Evolutionary conservation across 2,329 filamentous ascomycete species (phyloP), one percentile per base, ranked within the genome.

Genomic region (Colletotrichum ledebouriae): DNA sequence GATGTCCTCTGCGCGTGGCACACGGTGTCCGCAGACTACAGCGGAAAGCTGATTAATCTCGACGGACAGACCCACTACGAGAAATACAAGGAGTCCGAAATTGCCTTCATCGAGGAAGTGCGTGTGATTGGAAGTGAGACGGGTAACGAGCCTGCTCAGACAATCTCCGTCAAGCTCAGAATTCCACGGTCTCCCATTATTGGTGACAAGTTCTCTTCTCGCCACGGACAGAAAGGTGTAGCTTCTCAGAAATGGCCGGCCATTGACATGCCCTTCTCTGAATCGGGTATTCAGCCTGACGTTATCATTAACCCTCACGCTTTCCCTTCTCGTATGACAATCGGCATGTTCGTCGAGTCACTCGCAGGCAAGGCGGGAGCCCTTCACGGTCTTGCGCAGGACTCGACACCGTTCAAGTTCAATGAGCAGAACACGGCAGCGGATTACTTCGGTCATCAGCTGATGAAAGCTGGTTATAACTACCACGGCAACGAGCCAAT

Each of bases 271-370:
- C 96, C 96, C 3, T 99, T 98, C 81, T 94, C 93, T 3, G 96
- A 99, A 82, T 93, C 92, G 6, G 96, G 96, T 61, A 98, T 99
- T 70, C 94, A 98, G 76, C 96, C 96, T 10, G 96, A 99, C 80
- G 87, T 97, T 75, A 99, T 99, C 81, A 99, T 99, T 85, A 99
- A 99, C 83, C 96, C 96, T 46, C 96, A 99, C 86, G 96, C 96
- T 76, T 99, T 99, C 87, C 96, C 96, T 7, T 98, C 95, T 52
- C 94, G 96, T 81, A 99, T 99, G 96, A 99, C 96, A 20, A 99
- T 99, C 77, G 96, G 96, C 77, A 98, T 98, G 93, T 98, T 99
- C 80, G 90, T 99, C 76, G 96, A 99, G 83, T 98, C 94, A 5
- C 87, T 99, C 59, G 96, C 96, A 10, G 96, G 96, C 70, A 99